These are phyloP conservation scores for Ceratobasidium sp. DNA, from an alignment of 1,284 basidiomycete species.

Conservation along the genomic window DNA sequence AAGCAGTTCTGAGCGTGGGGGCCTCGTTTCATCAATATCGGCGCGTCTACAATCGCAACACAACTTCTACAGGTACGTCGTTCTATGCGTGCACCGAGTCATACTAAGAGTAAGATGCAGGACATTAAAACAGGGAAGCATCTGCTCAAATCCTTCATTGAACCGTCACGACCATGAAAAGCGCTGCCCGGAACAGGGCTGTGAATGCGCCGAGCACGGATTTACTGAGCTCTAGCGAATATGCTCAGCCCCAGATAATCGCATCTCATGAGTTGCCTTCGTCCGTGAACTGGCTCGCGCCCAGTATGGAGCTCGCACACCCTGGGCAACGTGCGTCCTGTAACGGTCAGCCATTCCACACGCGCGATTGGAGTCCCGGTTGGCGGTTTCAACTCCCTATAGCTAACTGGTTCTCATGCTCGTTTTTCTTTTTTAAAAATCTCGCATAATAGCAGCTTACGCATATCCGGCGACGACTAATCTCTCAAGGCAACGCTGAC, in stretches of 20 bases:
- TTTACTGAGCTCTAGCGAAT: not conserved
- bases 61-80: no score
- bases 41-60: no score
- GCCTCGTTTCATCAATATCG: no score
- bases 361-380: slow-evolving; percentile 16
- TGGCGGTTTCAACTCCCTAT: not conserved
- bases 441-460: slow-evolving; percentile 26
- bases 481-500: slow-evolving; percentile 31
- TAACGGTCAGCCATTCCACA: slow-evolving; percentile 25
- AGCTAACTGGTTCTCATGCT: slow-evolving; percentile 6
- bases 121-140: no score
- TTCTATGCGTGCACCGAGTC: no score
- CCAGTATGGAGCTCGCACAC: slow-evolving; percentile 18
- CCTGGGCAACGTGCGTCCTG: slow-evolving; percentile 18
- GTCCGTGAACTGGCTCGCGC: slow-evolving; percentile 31
- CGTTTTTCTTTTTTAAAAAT: no score
- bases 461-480: slow-evolving; percentile 2
- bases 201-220: not conserved
- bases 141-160: no score
- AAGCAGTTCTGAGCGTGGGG: no score
- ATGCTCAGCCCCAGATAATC: slow-evolving; percentile 16
- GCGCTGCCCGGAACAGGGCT: not conserved
- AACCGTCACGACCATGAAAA: no score
- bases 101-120: no score
- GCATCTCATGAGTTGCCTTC: slow-evolving; percentile 23